Base-by-base conservation (phyloP, 2,329 filamentous ascomycete genomes). In the Huntiella savannae region DNA sequence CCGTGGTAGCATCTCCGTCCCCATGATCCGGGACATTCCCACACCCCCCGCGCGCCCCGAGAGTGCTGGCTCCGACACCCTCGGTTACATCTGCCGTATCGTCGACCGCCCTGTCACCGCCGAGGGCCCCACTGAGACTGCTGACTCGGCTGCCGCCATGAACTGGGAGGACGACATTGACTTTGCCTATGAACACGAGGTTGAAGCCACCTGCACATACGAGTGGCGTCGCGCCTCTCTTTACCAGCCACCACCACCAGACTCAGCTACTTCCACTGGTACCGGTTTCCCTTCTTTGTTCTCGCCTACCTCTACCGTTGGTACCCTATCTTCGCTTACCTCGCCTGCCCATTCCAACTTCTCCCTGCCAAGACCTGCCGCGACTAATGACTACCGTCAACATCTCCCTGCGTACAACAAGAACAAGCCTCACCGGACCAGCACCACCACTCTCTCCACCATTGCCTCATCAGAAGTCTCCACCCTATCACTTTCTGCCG, bases 121-220 rank as follows among this genome's bases (percentile, higher is more conserved):
- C n/a, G 56, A 58, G 5, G 52, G 54, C 10, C 51, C 52, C 5
- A 52, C 52, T 2, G 53, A 46, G 11, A 54, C 35, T 22, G 19
- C 40, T 17, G 35, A 54, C n/a, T 59, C 63, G 3, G 46, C 60
- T n/a, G 53, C 57, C 16, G 66, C 69, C 10, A 47, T 22, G 17
- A 76, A 63, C 53, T 81, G 77, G 77, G 77, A 81, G 54, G 75
- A 78, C 45, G 75, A 75, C 51, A 79, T 81, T 50, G 77, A 81
- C 55, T 81, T 79, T 58, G 79, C 73, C 55, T 81, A 81, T 54
- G 75, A 79, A 52, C 73, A 81, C 53, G 76, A 75, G 52, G 74
- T 69, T 10, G 77, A 80, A 56, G 76, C 75, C 5, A 66, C 79
- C 57, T 79, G 73, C 55, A 70, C 79, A 51, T 79, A 77, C 53